Evolutionary conservation across 2,329 filamentous ascomycete genomes (phyloP).

Genomic region (Phaeosphaeriaceae sp.): DNA sequence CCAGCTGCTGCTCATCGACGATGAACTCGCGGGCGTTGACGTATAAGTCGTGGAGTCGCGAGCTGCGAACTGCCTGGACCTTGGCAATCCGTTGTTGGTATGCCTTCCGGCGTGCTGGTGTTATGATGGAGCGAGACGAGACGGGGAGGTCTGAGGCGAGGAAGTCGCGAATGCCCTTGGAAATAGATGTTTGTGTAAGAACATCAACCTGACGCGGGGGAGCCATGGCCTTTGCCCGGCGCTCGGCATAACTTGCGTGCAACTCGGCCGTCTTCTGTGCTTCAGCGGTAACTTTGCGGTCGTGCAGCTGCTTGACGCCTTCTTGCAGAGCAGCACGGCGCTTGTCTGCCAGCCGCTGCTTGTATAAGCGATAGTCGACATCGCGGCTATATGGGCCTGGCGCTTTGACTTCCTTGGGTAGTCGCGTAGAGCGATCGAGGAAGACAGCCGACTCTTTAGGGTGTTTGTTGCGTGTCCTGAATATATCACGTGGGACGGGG

Average conservation of each 20-base stretch:
- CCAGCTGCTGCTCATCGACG: conserved; percentile 77
- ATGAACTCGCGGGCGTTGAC: conserved; percentile 89
- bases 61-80: conserved; percentile 66
- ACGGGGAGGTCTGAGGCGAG: conserved; percentile 41
- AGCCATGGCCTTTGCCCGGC: conserved; percentile 62
- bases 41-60: conserved; percentile 85
- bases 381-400: conserved; percentile 44
- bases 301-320: conserved; percentile 73
- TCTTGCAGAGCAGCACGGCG: conserved; percentile 75
- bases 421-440: conserved; percentile 64
- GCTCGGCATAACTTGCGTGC: conserved; percentile 51
- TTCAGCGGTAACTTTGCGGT: conserved; percentile 41
- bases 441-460: conserved; percentile 67
- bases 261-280: conserved; percentile 25
- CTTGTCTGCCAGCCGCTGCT: conserved; percentile 72
- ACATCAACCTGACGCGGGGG: conserved; percentile 70
- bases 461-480: conserved; percentile 54
- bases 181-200: conserved; percentile 37
- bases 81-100: conserved; percentile 54
- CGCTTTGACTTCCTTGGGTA: conserved; percentile 54
- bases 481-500: conserved; percentile 82
- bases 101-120: conserved; percentile 35
- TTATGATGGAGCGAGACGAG: conserved; percentile 27
- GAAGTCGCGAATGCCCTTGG: conserved; percentile 42
- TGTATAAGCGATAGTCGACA: conserved; percentile 67